Evolutionary conservation across 2,329 filamentous ascomycete genomes (phyloP).

Genomic region (Colletotrichum kahawae): DNA sequence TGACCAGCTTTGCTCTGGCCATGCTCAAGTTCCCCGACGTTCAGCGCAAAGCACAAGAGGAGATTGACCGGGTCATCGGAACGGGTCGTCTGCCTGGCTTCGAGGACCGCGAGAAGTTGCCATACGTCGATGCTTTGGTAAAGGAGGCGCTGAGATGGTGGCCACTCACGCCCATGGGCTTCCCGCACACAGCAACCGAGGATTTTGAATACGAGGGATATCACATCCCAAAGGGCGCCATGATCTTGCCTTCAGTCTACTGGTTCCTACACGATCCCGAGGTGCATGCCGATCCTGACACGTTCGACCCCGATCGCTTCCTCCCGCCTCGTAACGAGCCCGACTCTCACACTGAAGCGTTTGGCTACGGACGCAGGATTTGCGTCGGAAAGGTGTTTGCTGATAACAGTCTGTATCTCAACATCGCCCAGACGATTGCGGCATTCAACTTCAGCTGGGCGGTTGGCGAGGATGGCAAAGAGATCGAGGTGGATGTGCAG

Average conservation of each 20-base stretch:
- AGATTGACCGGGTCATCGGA: slow-evolving; percentile 32
- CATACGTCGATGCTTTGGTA: slow-evolving; percentile 33
- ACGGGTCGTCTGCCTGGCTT: slow-evolving; percentile 29
- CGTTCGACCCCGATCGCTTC: slow-evolving; percentile 39
- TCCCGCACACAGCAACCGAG: slow-evolving; percentile 41
- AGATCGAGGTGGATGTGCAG: neutral
- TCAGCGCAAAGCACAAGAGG: slow-evolving; percentile 27
- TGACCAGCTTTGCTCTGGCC: slow-evolving; percentile 26
- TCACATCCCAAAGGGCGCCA: slow-evolving; percentile 1
- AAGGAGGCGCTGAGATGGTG: slow-evolving; percentile 36
- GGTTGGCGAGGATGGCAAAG: slow-evolving; percentile 34
- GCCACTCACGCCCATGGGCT: slow-evolving; percentile 36
- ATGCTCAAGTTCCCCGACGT: slow-evolving; percentile 29
- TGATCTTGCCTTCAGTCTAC: slow-evolving; percentile 27
- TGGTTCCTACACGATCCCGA: slow-evolving; percentile 67
- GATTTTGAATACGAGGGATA: slow-evolving; percentile 6
- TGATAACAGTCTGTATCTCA: slow-evolving; percentile 32
- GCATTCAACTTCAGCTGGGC: slow-evolving; percentile 43
- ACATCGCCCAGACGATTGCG: slow-evolving; percentile 40
- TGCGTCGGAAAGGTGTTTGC: slow-evolving; percentile 40
- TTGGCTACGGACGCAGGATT: slow-evolving; percentile 40
- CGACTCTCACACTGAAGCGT: slow-evolving; percentile 30
- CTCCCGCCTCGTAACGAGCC: slow-evolving; percentile 32
- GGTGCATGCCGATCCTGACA: slow-evolving; percentile 56
- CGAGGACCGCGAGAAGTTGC: slow-evolving; percentile 30